Percentiles rank a stretch among this genome's conserved stretches.
phyloP scores from a whole-genome alignment of 2,329 filamentous ascomycete species.

The Alternaria burnsii region DNA sequence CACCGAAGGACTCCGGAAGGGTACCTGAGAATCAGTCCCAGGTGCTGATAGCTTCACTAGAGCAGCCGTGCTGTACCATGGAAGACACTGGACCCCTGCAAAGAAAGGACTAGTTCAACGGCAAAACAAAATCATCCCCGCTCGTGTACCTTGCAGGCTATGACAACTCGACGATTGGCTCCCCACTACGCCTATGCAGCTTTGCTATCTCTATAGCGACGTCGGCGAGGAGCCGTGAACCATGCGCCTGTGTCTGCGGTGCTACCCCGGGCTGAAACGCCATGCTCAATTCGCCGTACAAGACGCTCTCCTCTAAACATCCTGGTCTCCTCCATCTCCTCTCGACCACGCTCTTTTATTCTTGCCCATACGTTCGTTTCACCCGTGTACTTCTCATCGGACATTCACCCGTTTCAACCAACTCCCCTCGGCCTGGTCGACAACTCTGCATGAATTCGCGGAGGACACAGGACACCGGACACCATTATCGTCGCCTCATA shows the following conservation, averaged over 20 bases:
- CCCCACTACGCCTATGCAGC: slow-evolving; percentile 7
- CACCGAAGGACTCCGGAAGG: background rate
- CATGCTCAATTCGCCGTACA: slow-evolving; percentile 13
- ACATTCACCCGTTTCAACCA: slow-evolving; percentile 7
- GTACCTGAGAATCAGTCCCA: background rate
- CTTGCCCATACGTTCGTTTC: slow-evolving; percentile 13
- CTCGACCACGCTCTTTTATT: slow-evolving; percentile 12
- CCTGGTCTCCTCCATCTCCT: slow-evolving; percentile 6
- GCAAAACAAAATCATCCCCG: slow-evolving; percentile 8
- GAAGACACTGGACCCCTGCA: slow-evolving; percentile 8
- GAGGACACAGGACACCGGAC: slow-evolving; percentile 23
- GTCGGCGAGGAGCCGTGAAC: slow-evolving; percentile 17
- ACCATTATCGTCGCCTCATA: slow-evolving; percentile 18
- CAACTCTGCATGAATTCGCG: slow-evolving; percentile 3
- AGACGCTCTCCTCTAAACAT: slow-evolving; percentile 12
- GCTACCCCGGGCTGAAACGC: slow-evolving; percentile 16
- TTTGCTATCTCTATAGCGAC: slow-evolving; percentile 17
- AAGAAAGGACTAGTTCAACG: slow-evolving; percentile 11
- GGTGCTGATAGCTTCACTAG: slow-evolving; percentile 1
- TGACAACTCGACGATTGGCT: slow-evolving; percentile 2
- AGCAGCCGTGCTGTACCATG: background rate
- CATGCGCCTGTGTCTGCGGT: slow-evolving; percentile 15
- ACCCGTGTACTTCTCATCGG: slow-evolving; percentile 1
- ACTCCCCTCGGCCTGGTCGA: slow-evolving; percentile 1
- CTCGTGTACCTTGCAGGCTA: slow-evolving; percentile 13